Evolutionary conservation across 2,329 filamentous ascomycete species (phyloP).

Genomic region (Zymoseptoria passerinii): DNA sequence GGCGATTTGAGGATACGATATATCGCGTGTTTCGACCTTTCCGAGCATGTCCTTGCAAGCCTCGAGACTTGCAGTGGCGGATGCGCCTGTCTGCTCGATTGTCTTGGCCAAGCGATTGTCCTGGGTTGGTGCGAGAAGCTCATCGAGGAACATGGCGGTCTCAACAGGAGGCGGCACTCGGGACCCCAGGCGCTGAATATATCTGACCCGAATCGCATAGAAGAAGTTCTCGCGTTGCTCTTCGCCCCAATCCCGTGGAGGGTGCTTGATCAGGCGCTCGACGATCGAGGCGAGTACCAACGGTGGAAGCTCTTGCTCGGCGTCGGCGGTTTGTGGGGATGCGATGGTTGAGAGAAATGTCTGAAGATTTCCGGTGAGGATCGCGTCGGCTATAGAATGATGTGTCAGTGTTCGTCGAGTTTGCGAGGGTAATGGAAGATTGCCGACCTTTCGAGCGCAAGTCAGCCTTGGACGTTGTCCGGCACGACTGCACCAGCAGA

Average conservation of each 20-base stretch:
- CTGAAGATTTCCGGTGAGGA: constrained; percentile 70
- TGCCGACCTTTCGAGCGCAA: constrained; percentile 74
- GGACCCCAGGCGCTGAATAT: constrained; percentile 51
- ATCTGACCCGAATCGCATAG: constrained; percentile 60
- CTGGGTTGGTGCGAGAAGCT: constrained; percentile 50
- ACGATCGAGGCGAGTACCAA: constrained; percentile 70
- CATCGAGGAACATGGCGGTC: constrained; percentile 60
- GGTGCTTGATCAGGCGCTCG: constrained; percentile 79
- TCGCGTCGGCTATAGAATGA: constrained; percentile 64
- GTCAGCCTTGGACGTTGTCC: constrained; percentile 69
- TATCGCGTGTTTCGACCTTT: constrained; percentile 51
- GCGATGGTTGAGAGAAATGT: constrained; percentile 70
- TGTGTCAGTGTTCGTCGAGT: constrained; percentile 12
- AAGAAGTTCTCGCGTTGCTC: constrained; percentile 60
- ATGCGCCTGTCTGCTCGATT: constrained; percentile 66
- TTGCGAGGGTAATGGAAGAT: not conserved
- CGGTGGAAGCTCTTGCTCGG: constrained; percentile 58
- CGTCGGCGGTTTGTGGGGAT: constrained; percentile 38
- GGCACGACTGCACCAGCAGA: constrained; percentile 80
- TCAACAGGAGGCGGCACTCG: constrained; percentile 63
- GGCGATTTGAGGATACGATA: constrained; percentile 75
- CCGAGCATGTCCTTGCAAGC: constrained; percentile 53
- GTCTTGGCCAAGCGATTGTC: constrained; percentile 53
- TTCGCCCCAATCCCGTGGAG: constrained; percentile 76
- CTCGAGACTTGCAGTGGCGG: constrained; percentile 69